Evolutionary conservation across 2,329 filamentous ascomycete species (phyloP).

Genomic region (Fusarium bactridioides): DNA sequence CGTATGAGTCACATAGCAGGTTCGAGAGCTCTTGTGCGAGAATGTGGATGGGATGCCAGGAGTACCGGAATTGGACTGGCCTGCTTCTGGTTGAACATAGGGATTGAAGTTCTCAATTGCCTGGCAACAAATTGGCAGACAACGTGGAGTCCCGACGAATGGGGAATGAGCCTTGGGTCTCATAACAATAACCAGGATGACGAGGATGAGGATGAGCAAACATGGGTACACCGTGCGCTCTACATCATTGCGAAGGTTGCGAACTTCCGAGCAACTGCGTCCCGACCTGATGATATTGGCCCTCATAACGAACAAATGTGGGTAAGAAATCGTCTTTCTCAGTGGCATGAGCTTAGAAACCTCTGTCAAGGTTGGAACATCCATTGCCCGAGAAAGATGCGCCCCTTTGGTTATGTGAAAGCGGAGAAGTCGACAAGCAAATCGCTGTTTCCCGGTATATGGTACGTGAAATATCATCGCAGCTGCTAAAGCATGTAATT

Average conservation of each 20-base stretch:
- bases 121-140: slow-evolving; percentile 87
- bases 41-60: slow-evolving; percentile 86
- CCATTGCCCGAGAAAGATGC: slow-evolving; percentile 84
- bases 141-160: slow-evolving; percentile 88
- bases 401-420: slow-evolving; percentile 80
- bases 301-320: slow-evolving; percentile 70
- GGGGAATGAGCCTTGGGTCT: slow-evolving; percentile 82
- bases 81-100: slow-evolving; percentile 94
- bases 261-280: slow-evolving; percentile 80
- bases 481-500: not conserved
- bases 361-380: slow-evolving; percentile 86
- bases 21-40: slow-evolving; percentile 83
- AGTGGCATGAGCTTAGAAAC: slow-evolving; percentile 83
- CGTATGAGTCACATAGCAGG: slow-evolving; percentile 92
- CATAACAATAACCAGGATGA: slow-evolving; percentile 51
- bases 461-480: slow-evolving; percentile 58
- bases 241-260: slow-evolving; percentile 88
- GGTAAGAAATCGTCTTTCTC: slow-evolving; percentile 69
- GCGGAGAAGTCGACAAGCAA: slow-evolving; percentile 71
- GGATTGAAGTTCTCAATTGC: slow-evolving; percentile 89
- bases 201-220: slow-evolving; percentile 64
- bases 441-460: slow-evolving; percentile 86
- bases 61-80: slow-evolving; percentile 82
- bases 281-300: slow-evolving; percentile 66
- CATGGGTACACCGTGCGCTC: slow-evolving; percentile 88